Conservation (phyloP, 2,329 filamentous ascomycete genomes). For the Lasiodiplodia hormozganensis region DNA sequence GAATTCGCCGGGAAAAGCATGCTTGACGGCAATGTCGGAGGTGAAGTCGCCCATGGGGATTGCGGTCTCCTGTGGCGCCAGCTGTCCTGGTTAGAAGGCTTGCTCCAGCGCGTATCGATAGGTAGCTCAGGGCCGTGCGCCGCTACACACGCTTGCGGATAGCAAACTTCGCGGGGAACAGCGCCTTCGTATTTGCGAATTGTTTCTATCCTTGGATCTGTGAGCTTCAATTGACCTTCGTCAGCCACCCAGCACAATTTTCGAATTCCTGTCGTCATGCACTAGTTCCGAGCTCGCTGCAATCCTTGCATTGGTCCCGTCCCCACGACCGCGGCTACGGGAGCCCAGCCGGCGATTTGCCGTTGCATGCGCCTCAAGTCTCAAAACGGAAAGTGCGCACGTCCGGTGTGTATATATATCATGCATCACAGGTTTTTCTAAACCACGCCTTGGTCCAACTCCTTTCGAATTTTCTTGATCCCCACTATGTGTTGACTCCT, state of each 20-base stretch:
- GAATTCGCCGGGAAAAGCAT: slow-evolving; percentile 34
- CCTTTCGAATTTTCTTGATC: neutral
- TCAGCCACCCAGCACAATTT: neutral
- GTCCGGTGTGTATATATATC: neutral
- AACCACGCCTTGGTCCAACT: neutral
- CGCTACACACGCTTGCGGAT: slow-evolving; percentile 1
- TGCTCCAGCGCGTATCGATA: slow-evolving; percentile 24
- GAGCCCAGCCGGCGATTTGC: slow-evolving; percentile 7
- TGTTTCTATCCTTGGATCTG: neutral
- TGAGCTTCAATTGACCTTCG: neutral
- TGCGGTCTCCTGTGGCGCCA: slow-evolving; percentile 21
- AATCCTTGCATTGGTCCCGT: slow-evolving; percentile 16
- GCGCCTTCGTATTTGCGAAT: neutral
- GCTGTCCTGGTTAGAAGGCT: slow-evolving; percentile 18
- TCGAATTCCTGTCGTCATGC: slow-evolving; percentile 18
- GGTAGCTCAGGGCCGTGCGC: slow-evolving; percentile 18
- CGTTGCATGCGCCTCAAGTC: neutral
- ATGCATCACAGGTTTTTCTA: no score
- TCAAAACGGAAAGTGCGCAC: neutral
- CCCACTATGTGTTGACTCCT: neutral
- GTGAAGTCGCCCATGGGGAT: slow-evolving; percentile 24
- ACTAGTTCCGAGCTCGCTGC: slow-evolving; percentile 20
- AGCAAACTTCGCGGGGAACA: neutral
- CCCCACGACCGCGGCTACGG: slow-evolving; percentile 20
- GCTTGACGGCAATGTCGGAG: slow-evolving; percentile 27